phyloP scores from a whole-genome alignment of 2,329 filamentous ascomycete species.

The Trichoderma koningii region DNA sequence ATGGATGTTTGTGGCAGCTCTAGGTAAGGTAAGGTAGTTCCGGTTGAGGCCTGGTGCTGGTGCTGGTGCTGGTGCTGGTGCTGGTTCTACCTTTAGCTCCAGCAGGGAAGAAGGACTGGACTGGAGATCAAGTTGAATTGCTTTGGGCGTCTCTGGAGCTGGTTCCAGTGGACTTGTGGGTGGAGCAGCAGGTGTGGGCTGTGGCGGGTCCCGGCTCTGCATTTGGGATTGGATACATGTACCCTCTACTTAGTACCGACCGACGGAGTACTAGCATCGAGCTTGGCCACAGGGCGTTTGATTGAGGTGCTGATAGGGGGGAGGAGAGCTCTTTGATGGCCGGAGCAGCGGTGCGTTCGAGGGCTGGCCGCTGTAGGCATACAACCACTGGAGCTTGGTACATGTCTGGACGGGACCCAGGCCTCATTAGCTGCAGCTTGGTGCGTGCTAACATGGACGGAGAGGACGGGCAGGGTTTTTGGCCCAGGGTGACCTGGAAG shows the following conservation, averaged over 20 bases:
- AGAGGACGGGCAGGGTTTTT: too few relatives aligned
- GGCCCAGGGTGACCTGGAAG: too few relatives aligned
- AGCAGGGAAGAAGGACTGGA: conserved; percentile 1
- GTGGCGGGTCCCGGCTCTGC: conserved; percentile 26
- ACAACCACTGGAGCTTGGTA: too few relatives aligned
- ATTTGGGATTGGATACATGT: background rate
- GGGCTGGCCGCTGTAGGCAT: background rate
- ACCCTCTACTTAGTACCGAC: too few relatives aligned
- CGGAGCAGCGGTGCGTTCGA: conserved; percentile 11
- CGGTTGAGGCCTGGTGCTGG: too few relatives aligned
- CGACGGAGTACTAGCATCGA: background rate
- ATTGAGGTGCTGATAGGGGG: conserved; percentile 12
- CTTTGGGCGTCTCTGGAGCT: conserved; percentile 25
- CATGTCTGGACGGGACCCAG: too few relatives aligned
- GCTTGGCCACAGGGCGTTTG: conserved; percentile 1
- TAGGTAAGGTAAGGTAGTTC: too few relatives aligned
- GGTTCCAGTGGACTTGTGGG: conserved; percentile 24
- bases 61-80: too few relatives aligned
- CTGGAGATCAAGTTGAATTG: conserved; percentile 3
- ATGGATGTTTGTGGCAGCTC: conserved; percentile 21
- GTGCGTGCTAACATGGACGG: too few relatives aligned
- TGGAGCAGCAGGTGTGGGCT: conserved; percentile 24
- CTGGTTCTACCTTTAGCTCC: background rate
- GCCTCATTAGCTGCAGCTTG: too few relatives aligned
- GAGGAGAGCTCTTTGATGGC: background rate